Evolutionary conservation across 2,329 filamentous ascomycete species (phyloP).

Genomic region (Diplodia mutila): DNA sequence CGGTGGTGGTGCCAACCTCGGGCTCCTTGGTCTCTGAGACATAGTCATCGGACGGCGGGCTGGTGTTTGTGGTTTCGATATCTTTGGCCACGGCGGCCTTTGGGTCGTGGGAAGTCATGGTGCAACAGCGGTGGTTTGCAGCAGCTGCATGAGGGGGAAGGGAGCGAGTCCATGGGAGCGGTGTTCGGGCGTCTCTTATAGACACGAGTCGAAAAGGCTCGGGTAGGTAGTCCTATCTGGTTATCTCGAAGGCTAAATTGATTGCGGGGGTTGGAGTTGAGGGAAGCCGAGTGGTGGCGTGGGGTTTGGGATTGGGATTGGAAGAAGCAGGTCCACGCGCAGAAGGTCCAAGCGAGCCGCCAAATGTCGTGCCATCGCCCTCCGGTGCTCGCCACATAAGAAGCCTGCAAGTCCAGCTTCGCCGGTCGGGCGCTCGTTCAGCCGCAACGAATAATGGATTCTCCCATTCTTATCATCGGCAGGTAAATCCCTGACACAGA

Average conservation of each 20-base stretch:
- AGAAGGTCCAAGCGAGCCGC: constrained; percentile 20
- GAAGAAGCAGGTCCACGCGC: background rate
- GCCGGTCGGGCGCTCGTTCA: background rate
- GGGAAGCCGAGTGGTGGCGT: background rate
- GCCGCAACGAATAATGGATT: constrained; percentile 20
- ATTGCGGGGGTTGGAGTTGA: constrained; percentile 16
- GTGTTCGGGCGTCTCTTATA: constrained; percentile 1
- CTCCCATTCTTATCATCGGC: constrained; percentile 16
- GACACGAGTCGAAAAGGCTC: background rate
- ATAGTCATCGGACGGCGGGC: constrained; percentile 19
- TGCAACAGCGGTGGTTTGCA: background rate
- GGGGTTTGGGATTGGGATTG: background rate
- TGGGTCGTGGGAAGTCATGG: constrained; percentile 6
- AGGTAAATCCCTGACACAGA: constrained; percentile 4
- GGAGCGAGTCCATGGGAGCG: background rate
- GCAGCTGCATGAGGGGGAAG: background rate
- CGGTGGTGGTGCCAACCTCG: constrained; percentile 11
- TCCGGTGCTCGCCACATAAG: constrained; percentile 11
- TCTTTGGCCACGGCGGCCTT: background rate
- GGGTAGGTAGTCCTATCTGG: constrained; percentile 9
- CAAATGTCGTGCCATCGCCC: constrained; percentile 11
- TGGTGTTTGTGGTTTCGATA: constrained; percentile 5
- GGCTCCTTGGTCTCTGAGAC: constrained; percentile 8
- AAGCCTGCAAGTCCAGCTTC: background rate
- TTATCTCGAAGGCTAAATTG: constrained; percentile 9